Evolutionary conservation across 495 filamentous ascomycete species (phyloP).

Genomic region (Penicillium diatomitis): DNA sequence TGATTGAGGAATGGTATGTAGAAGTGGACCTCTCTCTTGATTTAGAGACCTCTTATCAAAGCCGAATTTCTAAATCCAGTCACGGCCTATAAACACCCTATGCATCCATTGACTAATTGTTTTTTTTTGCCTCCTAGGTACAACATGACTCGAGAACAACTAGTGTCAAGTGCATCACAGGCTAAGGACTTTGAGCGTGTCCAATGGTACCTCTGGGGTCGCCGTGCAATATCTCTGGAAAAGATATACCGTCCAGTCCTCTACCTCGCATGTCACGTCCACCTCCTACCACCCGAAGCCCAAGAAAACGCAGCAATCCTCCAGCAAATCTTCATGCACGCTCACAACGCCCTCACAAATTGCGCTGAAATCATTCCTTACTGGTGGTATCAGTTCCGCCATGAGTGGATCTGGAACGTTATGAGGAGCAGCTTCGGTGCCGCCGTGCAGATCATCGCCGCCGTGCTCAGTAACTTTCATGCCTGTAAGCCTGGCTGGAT

Average conservation of each 20-base stretch:
- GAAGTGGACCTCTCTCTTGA: neutral
- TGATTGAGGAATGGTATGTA: constrained; percentile 13
- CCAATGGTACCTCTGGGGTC: constrained; percentile 12
- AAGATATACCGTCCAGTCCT: constrained; percentile 19
- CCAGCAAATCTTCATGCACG: constrained; percentile 6
- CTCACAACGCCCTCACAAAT: constrained; percentile 16
- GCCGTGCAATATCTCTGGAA: constrained; percentile 10
- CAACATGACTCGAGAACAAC: constrained; percentile 1
- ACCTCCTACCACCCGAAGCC: constrained; percentile 9
- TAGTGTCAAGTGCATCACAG: constrained; percentile 2
- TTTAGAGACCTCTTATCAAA: too few relatives aligned
- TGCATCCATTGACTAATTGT: too few relatives aligned
- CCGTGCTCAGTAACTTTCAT: constrained; percentile 10
- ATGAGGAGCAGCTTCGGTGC: constrained; percentile 12
- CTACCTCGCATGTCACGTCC: constrained; percentile 18
- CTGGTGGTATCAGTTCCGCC: constrained; percentile 19
- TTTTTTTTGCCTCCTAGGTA: constrained; percentile 4
- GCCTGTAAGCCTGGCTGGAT: constrained; percentile 4
- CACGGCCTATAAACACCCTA: too few relatives aligned
- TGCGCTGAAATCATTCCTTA: constrained; percentile 15
- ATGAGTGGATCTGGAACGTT: constrained; percentile 19
- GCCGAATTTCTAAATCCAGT: too few relatives aligned
- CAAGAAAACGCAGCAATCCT: constrained; percentile 7
- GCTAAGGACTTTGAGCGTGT: constrained; percentile 4
- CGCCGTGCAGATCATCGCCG: constrained; percentile 14